Evolutionary conservation across 179 eudicot species (phyloP).

Genomic region (Sideroxylon spinosum): DNA sequence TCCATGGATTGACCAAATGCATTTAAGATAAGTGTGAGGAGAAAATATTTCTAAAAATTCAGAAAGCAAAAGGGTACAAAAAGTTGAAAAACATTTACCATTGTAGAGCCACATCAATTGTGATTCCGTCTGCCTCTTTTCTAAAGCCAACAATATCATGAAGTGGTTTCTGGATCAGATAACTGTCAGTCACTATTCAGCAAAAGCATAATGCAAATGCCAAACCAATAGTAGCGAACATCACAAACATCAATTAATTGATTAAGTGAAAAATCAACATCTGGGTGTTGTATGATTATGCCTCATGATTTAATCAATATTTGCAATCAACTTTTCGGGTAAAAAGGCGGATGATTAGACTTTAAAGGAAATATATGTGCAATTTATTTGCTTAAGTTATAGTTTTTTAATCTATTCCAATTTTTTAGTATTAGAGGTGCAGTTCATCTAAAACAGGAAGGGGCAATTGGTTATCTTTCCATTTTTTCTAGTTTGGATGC

Average conservation of each 20-base stretch:
- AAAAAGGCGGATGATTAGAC: slow-evolving; percentile 13
- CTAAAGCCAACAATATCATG: slow-evolving; percentile 80
- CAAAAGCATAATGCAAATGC: background rate
- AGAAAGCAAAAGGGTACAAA: background rate
- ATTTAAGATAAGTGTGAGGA: background rate
- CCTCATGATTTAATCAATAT: background rate
- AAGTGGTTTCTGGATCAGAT: slow-evolving; percentile 63
- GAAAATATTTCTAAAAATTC: slow-evolving; percentile 6
- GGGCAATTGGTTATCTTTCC: background rate
- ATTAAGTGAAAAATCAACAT: background rate
- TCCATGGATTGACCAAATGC: background rate
- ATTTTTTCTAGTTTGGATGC: background rate
- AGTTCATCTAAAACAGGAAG: background rate
- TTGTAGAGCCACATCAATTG: slow-evolving; percentile 80
- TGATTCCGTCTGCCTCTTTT: slow-evolving; percentile 69
- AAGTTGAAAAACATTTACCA: slow-evolving; percentile 41
- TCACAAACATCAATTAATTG: background rate
- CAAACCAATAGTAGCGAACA: slow-evolving; percentile 3
- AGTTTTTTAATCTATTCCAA: background rate
- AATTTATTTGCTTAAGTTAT: background rate
- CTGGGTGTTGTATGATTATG: background rate
- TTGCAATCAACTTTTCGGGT: background rate
- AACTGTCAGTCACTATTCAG: slow-evolving; percentile 23
- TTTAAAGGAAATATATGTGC: background rate
- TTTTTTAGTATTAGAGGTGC: background rate